phyloP scores from a whole-genome alignment of 805 yeast species.

The Groenewaldozyma salmanticensis region DNA sequence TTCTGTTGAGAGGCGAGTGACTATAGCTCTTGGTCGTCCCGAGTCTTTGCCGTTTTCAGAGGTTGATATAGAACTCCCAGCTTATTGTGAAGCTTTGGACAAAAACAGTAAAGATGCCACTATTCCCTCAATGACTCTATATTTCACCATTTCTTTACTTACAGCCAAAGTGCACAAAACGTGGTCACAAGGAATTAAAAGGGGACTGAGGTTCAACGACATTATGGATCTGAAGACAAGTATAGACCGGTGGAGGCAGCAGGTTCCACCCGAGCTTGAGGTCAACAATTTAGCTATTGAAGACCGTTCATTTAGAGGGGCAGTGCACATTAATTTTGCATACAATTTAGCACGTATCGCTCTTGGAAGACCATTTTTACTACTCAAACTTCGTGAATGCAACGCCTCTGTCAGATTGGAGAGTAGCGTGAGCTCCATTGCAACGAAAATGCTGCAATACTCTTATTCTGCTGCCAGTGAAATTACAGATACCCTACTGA shows the following conservation, averaged over 20 bases:
- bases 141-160: constrained; percentile 2
- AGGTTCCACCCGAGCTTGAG: not conserved
- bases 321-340: constrained; percentile 1
- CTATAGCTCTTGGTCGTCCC: constrained; percentile 3
- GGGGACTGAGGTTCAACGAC: not conserved
- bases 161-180: constrained; percentile 2
- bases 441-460: not conserved
- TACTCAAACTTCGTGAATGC: not conserved
- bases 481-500: not conserved
- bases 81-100: not conserved
- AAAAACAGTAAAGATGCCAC: not conserved
- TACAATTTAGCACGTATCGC: constrained; percentile 4
- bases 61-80: not conserved
- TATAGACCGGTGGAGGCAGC: constrained; percentile 1
- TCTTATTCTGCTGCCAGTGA: constrained; percentile 1
- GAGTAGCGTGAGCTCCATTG: not conserved
- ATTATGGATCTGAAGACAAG: not conserved
- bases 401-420: not conserved
- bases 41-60: constrained; percentile 1
- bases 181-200: not conserved
- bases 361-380: constrained; percentile 3
- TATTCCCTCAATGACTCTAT: not conserved
- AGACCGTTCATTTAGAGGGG: constrained; percentile 1
- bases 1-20: not conserved
- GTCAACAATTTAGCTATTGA: not conserved